phyloP scores from a whole-genome alignment of 805 yeast genomes.

The Wickerhamiella siamensis region DNA sequence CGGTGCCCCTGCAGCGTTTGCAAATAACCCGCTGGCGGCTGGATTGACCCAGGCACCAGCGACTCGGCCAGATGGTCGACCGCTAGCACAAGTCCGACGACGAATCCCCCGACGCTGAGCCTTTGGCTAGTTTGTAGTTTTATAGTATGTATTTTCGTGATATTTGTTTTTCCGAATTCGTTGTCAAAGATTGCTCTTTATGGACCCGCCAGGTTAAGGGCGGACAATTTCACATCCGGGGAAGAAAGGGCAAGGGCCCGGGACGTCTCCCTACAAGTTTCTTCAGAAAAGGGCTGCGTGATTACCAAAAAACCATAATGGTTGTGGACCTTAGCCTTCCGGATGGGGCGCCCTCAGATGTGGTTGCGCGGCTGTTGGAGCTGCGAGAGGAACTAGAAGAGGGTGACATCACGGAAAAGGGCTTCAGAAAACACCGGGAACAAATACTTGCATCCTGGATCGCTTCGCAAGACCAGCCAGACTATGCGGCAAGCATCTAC shows the following conservation, averaged over 20 bases:
- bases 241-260: no score
- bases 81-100: background rate
- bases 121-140: no score
- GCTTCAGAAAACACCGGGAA: conserved; percentile 47
- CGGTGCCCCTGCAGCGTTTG: background rate
- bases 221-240: no score
- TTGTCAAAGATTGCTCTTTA: no score
- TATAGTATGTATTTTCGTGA: no score
- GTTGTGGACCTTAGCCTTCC: conserved; percentile 17
- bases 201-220: no score
- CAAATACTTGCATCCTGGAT: conserved; percentile 23
- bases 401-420: conserved; percentile 61
- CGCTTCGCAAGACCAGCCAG: conserved; percentile 6
- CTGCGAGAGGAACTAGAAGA: conserved; percentile 28
- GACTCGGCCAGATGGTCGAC: background rate
- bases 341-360: conserved; percentile 19
- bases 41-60: background rate
- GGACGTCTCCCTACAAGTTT: no score
- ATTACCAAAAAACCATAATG: no score
- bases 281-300: no score
- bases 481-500: conserved; percentile 9
- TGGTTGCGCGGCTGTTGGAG: conserved; percentile 16
- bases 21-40: background rate
- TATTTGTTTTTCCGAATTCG: no score
- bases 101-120: conserved; percentile 1